phyloP scores from a whole-genome alignment of 1,139 yeast genomes.

The Protomyces gravidus region DNA sequence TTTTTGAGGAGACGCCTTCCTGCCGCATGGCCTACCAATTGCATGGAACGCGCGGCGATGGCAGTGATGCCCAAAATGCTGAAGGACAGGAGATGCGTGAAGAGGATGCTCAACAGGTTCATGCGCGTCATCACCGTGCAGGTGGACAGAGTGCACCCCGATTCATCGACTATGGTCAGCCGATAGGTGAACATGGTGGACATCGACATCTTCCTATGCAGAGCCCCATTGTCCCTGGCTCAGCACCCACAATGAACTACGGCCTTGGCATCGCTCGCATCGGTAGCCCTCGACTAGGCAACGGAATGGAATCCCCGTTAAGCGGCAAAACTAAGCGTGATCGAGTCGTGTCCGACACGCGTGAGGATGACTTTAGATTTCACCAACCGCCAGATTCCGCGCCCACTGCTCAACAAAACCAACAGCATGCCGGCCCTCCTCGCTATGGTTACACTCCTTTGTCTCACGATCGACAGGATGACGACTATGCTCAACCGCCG shows the following conservation, averaged over 20 bases:
- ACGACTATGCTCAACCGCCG: background rate
- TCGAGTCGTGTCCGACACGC: slow-evolving; percentile 9
- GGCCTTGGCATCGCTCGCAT: background rate
- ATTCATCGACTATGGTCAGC: slow-evolving; percentile 3
- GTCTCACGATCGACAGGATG: background rate
- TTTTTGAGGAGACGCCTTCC: slow-evolving; percentile 23
- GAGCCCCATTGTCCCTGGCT: background rate
- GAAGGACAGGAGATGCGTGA: background rate
- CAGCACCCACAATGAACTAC: background rate
- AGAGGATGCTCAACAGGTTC: background rate
- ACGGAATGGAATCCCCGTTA: slow-evolving; percentile 11
- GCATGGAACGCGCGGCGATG: slow-evolving; percentile 9
- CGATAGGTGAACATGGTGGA: background rate
- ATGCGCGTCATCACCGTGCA: background rate
- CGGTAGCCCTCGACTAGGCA: background rate
- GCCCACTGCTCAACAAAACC: background rate
- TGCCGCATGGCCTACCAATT: slow-evolving; percentile 27
- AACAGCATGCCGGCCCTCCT: background rate
- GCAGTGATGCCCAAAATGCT: background rate
- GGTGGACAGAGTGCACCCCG: background rate
- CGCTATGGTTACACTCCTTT: background rate
- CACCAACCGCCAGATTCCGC: slow-evolving; percentile 2
- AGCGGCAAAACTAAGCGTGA: slow-evolving; percentile 24
- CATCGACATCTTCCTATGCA: background rate
- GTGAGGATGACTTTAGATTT: background rate